Base-by-base conservation (phyloP, 2,329 filamentous ascomycete species). In the Trichoderma sp. region DNA sequence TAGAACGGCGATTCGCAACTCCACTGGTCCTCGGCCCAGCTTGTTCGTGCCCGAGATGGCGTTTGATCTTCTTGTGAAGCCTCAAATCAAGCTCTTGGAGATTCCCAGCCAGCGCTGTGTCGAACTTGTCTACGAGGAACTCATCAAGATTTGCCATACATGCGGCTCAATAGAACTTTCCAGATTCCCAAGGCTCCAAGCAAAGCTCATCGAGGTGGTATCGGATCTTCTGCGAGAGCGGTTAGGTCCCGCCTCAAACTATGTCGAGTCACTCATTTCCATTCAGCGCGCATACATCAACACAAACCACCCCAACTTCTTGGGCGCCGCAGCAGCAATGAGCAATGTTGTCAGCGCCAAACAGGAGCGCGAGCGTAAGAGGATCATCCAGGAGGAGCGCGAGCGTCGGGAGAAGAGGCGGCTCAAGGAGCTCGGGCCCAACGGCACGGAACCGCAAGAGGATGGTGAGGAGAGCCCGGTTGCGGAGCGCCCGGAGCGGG, bases 211-310 rank as follows among this genome's bases (percentile, higher is more conserved):
- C 71, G 95, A 99, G 80, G 94, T 97, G 19, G 95, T 99, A 2
- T 98, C 95, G 7, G 95, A 99, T 77, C 88, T 99, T 53, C 85
- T 99, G 61, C 90, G 95, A 65, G 95, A 99, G 81, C 88, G 94
- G 69, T 85, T 99, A 6, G 95, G 95, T 2, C 95, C 95, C 12
- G 89, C 92, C 67, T 97, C 94, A 2, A 86, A 82, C 63, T 99
- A 99, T 73, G 95, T 99, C 52, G 95, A 97, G 79, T 98, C 94
- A 48, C 85, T 99, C 70, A 99, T 99, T 72, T 91, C 95, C 29
- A 99, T 99, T 69, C 95, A 99, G 80, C 88, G 95, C 72, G 95
- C 95, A 22, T 99, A 99, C 80, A 98, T 99, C 82, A 99, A 99
- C 83, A 99, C 95, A 50, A 99, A 99, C 76, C 95, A 99, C 78